These are phyloP conservation scores for Amanita molliuscula DNA, from an alignment of 768 basidiomycete species.

Conservation along the genomic window DNA sequence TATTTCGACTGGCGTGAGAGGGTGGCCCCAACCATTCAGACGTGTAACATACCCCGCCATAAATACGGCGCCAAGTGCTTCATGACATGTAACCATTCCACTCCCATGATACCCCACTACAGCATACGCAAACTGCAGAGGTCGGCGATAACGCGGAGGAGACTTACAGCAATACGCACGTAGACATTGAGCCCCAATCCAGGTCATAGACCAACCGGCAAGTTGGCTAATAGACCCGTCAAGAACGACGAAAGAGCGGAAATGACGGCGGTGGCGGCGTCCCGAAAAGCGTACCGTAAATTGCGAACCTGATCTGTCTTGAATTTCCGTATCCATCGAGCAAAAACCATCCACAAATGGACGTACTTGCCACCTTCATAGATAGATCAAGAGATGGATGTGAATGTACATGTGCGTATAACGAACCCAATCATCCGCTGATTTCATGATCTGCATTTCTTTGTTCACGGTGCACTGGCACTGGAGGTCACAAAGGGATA, in stretches of 20 bases:
- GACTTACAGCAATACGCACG: conserved; percentile 26
- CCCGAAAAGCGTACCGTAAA: conserved; percentile 34
- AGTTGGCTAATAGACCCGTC: conserved; percentile 78
- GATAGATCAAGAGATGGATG: neutral
- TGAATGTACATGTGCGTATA: neutral
- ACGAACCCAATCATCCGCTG: neutral
- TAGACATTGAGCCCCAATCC: conserved; percentile 80
- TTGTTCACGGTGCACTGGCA: neutral
- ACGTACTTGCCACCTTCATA: conserved; percentile 32
- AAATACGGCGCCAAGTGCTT: conserved; percentile 81
- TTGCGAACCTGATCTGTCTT: conserved; percentile 50
- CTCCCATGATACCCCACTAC: conserved; percentile 80
- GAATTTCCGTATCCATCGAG: conserved; percentile 63
- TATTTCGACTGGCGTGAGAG: conserved; percentile 14
- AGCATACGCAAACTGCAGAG: conserved; percentile 71
- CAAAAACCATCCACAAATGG: conserved; percentile 58
- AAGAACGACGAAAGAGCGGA: conserved; percentile 66
- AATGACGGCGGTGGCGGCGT: conserved; percentile 57
- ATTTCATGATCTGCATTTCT: neutral
- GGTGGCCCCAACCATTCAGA: conserved; percentile 2
- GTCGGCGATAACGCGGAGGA: neutral
- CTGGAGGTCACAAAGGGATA: neutral
- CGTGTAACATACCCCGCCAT: conserved; percentile 57
- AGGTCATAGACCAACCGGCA: conserved; percentile 83
- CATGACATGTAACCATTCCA: conserved; percentile 60